A percentile compares a stretch with the other conserved stretches of the same genome.
phyloP scores from a whole-genome alignment of 2,329 filamentous ascomycete species.

The Aspergillus chevalieri region DNA sequence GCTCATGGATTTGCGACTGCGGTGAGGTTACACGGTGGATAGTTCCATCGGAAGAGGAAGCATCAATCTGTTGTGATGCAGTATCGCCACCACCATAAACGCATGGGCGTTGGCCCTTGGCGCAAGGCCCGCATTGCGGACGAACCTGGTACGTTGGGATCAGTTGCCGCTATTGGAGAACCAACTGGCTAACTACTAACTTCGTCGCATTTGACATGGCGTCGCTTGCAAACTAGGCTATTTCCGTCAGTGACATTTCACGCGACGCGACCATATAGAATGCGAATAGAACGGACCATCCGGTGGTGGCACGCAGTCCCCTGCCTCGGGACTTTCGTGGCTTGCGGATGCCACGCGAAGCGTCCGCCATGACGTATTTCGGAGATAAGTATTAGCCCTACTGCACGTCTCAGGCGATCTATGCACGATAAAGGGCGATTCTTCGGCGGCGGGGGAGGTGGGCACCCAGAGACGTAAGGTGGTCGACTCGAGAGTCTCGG shows the following conservation, averaged over 20 bases:
- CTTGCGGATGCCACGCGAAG: conserved; percentile 7
- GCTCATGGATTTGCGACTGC: conserved; percentile 7
- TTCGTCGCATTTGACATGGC: conserved; percentile 28
- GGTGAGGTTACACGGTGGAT: not conserved
- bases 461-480: not conserved
- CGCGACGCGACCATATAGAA: not conserved
- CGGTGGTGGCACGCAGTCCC: conserved; percentile 22
- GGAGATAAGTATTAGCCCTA: not conserved
- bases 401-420: no score
- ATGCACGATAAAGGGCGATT: not conserved
- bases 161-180: not conserved
- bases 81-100: conserved; percentile 10
- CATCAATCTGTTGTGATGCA: not conserved
- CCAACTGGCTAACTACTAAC: conserved; percentile 6
- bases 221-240: conserved; percentile 22
- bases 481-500: not conserved
- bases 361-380: conserved; percentile 5
- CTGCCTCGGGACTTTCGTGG: conserved; percentile 23
- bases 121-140: conserved; percentile 22
- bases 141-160: conserved; percentile 8
- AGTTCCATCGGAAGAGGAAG: not conserved
- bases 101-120: conserved; percentile 21
- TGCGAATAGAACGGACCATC: conserved; percentile 15
- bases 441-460: not conserved
- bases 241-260: not conserved